Percentiles rank a stretch among this genome's conserved stretches.
Evolutionary conservation across 192 early-diverging fungal genomes (phyloP).

Genomic region (Mortierella antarctica): DNA sequence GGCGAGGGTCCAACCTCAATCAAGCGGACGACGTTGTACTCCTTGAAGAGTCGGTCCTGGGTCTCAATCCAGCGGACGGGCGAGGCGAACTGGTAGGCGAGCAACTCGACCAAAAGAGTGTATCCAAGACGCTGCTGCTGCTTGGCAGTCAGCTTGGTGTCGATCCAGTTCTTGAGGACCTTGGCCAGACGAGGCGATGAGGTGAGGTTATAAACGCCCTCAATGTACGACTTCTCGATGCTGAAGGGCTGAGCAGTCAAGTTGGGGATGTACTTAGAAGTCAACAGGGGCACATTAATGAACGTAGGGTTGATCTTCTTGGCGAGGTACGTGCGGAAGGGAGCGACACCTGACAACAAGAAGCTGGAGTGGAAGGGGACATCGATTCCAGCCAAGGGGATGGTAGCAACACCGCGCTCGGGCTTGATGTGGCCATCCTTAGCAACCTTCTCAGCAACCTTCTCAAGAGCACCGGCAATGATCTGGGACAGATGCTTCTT

Average conservation of each 20-base stretch:
- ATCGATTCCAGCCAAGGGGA: slow-evolving; percentile 92
- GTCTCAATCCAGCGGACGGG: slow-evolving; percentile 97
- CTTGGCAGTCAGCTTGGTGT: slow-evolving; percentile 72
- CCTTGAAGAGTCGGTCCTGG: slow-evolving; percentile 86
- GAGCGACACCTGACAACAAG: slow-evolving; percentile 90
- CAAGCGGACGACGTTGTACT: slow-evolving; percentile 84
- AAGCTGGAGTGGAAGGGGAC: slow-evolving; percentile 98
- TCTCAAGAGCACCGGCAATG: slow-evolving; percentile 74
- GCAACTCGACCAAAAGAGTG: slow-evolving; percentile 85
- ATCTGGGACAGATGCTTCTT: slow-evolving; percentile 85
- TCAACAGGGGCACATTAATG: slow-evolving; percentile 84
- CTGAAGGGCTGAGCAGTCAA: slow-evolving; percentile 92
- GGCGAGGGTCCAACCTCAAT: slow-evolving; percentile 93
- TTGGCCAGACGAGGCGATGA: slow-evolving; percentile 79
- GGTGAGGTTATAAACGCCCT: slow-evolving; percentile 75
- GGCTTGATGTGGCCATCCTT: slow-evolving; percentile 70
- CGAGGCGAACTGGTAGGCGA: slow-evolving; percentile 94
- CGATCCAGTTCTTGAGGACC: slow-evolving; percentile 85
- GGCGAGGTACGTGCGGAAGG: slow-evolving; percentile 89
- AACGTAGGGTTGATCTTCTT: slow-evolving; percentile 86
- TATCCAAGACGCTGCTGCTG: slow-evolving; percentile 90
- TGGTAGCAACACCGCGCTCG: slow-evolving; percentile 91
- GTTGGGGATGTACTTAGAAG: slow-evolving; percentile 94
- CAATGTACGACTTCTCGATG: slow-evolving; percentile 80
- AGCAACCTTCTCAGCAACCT: slow-evolving; percentile 72